phyloP scores from a whole-genome alignment of 1,284 basidiomycete genomes.

The Xanthoconium separans region DNA sequence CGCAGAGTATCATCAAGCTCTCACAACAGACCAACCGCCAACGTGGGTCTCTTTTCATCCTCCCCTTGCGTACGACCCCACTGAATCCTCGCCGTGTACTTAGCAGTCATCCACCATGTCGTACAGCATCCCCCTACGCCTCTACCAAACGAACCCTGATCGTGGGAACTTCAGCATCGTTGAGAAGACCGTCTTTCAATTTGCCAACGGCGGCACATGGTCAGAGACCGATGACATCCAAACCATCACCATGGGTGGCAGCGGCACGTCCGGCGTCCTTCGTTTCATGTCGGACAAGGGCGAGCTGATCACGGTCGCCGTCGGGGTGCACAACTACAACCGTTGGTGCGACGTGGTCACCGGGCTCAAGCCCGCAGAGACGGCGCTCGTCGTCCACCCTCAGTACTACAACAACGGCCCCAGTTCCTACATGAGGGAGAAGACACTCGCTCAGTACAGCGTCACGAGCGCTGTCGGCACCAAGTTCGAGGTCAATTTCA shows the following conservation, averaged over 20 bases:
- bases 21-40: background rate
- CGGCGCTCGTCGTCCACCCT: background rate
- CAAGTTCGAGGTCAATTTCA: slow-evolving; percentile 4
- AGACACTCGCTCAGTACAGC: slow-evolving; percentile 13
- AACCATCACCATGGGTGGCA: slow-evolving; percentile 35
- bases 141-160: slow-evolving; percentile 34
- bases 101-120: slow-evolving; percentile 20
- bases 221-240: slow-evolving; percentile 13
- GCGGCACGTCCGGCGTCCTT: slow-evolving; percentile 40
- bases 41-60: background rate
- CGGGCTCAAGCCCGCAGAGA: slow-evolving; percentile 6
- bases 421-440: slow-evolving; percentile 16
- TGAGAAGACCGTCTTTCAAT: slow-evolving; percentile 36
- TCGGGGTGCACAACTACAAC: slow-evolving; percentile 43
- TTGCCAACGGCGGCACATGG: slow-evolving; percentile 38
- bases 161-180: slow-evolving; percentile 32
- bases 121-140: slow-evolving; percentile 33
- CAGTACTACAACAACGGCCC: too few species aligned
- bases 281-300: slow-evolving; percentile 33
- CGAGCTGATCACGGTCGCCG: slow-evolving; percentile 34
- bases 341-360: slow-evolving; percentile 9
- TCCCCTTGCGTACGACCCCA: background rate
- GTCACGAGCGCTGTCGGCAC: slow-evolving; percentile 6
- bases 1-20: background rate
- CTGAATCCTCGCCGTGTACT: background rate